A percentile compares a stretch with the other conserved stretches of the same genome.
Conservation (phyloP, 2,329 filamentous ascomycete species). For the Aspergillus sp. region DNA sequence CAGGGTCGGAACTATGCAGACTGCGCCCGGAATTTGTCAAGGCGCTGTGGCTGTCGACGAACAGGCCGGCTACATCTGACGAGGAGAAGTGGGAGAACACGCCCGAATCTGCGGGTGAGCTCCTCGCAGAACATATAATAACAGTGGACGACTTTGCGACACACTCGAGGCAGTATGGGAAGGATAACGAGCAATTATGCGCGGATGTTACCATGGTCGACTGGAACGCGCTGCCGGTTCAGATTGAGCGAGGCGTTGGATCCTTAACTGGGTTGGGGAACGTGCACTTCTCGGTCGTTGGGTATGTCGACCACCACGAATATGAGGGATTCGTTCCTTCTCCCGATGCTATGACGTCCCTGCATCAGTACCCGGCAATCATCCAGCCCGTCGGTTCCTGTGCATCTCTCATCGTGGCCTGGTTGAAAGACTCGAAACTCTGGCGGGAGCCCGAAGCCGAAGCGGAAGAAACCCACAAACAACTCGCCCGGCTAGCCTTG, state of each 20-base stretch:
- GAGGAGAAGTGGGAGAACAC: constrained; percentile 17
- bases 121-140: constrained; percentile 27
- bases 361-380: constrained; percentile 39
- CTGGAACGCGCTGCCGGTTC: constrained; percentile 37
- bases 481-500: constrained; percentile 31
- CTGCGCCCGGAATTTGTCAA: constrained; percentile 52
- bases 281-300: constrained; percentile 35
- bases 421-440: constrained; percentile 37
- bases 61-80: constrained; percentile 7
- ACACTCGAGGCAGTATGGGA: constrained; percentile 8
- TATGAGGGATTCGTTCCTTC: constrained; percentile 46
- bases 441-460: constrained; percentile 32
- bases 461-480: constrained; percentile 17
- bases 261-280: constrained; percentile 39
- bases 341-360: constrained; percentile 15
- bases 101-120: constrained; percentile 12
- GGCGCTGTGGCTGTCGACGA: constrained; percentile 43
- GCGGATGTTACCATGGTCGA: constrained; percentile 33
- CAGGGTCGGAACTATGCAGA: constrained; percentile 40
- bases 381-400: constrained; percentile 51
- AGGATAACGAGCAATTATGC: constrained; percentile 1
- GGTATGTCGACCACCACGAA: constrained; percentile 54
- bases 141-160: constrained; percentile 32
- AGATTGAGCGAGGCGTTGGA: constrained; percentile 36
- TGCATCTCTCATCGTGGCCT: constrained; percentile 46